Base-by-base conservation (phyloP, 106 monocot genomes). In the Vanilla planifolia region DNA sequence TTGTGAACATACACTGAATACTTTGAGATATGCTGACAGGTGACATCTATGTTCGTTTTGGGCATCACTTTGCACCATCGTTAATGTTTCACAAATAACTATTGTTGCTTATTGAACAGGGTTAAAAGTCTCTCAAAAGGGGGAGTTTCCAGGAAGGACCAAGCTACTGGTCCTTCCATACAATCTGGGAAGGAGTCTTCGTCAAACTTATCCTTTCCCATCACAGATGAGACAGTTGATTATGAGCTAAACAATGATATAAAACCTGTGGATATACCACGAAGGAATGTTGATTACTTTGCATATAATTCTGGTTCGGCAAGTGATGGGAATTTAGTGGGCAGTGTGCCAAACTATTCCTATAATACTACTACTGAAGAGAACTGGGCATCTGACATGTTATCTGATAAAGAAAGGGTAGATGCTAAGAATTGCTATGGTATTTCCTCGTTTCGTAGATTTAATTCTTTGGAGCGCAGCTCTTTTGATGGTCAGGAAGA, bases 21-120 rank as follows among this genome's bases (percentile, higher is more conserved):
- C 92, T n/a, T 74, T 92, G 60, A 82, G 92, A 92, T 92, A 92
- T 77, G 92, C 92, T 25, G 92, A 92, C 35, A 92, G 92, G 92
- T 92, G 83, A 20, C 37, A 66, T 52, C 25, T 15, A 24, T 9
- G 13, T 1, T 41, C 23, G 2, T 36, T 39, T 10, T 10, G 23
- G 5, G 16, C 30, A 32, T 57, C 19, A 43, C 26, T 60, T 10
- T 59, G 11, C 33, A 59, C 22, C 36, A n/a, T 59, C 15, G 23
- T 20, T 8, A 4, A 37, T 59, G 33, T 20, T 34, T 0, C 25
- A 26, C 25, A 25, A 14, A 20, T 42, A 16, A 41, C 15, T 14
- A n/a, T 14, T 13, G 14, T 0, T 26, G 2, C 8, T 55, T 6
- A 28, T 19, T 61, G 13, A 63, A 53, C 75, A 84, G 84, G 60